Evolutionary conservation across 148 eudicot genomes (phyloP).

Genomic region (Persicaria maculosa): DNA sequence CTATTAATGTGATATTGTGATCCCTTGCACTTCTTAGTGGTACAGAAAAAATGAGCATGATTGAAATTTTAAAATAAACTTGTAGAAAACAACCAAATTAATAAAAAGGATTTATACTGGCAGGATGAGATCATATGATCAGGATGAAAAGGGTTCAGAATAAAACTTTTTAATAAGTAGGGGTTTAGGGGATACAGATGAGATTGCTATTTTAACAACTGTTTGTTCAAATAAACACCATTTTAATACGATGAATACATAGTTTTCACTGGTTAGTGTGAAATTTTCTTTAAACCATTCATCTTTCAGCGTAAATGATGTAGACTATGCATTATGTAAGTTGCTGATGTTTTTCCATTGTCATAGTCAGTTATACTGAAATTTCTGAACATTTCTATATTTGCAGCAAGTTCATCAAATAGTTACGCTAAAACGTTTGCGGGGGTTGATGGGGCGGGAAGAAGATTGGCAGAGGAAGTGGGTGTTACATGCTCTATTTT

Average conservation of each 20-base stretch:
- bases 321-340: not conserved
- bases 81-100: no score
- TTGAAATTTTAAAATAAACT: not conserved
- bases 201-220: not conserved
- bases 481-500: slow-evolving; percentile 19
- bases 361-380: slow-evolving; percentile 2
- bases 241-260: not conserved
- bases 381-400: slow-evolving; percentile 15
- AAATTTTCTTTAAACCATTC: not conserved
- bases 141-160: not conserved
- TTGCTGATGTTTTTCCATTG: not conserved
- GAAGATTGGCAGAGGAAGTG: slow-evolving; percentile 92
- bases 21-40: not conserved
- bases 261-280: not conserved
- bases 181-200: not conserved
- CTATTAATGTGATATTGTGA: slow-evolving; percentile 5
- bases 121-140: not conserved
- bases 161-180: not conserved
- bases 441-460: slow-evolving; percentile 92
- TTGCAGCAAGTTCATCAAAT: slow-evolving; percentile 87
- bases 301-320: not conserved
- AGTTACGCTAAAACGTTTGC: slow-evolving; percentile 74
- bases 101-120: no score
- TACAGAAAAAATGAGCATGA: not conserved
- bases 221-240: not conserved